Evolutionary conservation across 1,139 yeast species (phyloP), one percentile per base, ranked within the genome.

Genomic region (Wickerhamomyces sp.): DNA sequence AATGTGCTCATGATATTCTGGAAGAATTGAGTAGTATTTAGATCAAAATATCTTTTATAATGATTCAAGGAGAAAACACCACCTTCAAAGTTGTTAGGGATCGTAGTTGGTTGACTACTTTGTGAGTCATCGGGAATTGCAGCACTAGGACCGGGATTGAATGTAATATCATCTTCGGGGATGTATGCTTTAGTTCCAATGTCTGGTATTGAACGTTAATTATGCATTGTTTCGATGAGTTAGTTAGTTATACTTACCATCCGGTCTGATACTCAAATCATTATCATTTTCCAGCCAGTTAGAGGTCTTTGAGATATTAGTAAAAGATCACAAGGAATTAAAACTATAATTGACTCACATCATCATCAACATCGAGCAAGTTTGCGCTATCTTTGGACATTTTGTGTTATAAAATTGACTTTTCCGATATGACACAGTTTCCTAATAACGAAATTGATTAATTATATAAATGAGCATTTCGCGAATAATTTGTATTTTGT

Each of bases 181-280:
- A 56, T 49, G 37, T 58, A 60, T 2, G 63, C 57, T 40, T 60
- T 58, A 16, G 59, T 45, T n/a, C 59, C 54, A 45, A 58, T 50
- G 16, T 38, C 56, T 41, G 5, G 6, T 20, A 31, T 27, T 9
- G n/a, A n/a, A 26, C 19, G 17, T 19, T 14, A 30, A 17, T 20
- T 9, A 24, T n/a, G 5, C n/a, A 6, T 26, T 26, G 29, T 17
- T 26, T 26, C 25, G 24, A 26, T 6, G 21, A 24, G 5, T 24
- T 7, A 14, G 7, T 12, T 8, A 4, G 18, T 7, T n/a, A 3
- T 13, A 36, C 46, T 33, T 18, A 42, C 46, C 42, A 37, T 43
- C 48, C 9, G 44, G 44, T 29, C 39, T 35, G 7, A 38, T 25
- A 9, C 22, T 37, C 19, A 50, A 35, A 30, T 51, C 49, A 33